Evolutionary conservation across 768 basidiomycete species (phyloP).

Genomic region (Candolleomyces eurysporus): DNA sequence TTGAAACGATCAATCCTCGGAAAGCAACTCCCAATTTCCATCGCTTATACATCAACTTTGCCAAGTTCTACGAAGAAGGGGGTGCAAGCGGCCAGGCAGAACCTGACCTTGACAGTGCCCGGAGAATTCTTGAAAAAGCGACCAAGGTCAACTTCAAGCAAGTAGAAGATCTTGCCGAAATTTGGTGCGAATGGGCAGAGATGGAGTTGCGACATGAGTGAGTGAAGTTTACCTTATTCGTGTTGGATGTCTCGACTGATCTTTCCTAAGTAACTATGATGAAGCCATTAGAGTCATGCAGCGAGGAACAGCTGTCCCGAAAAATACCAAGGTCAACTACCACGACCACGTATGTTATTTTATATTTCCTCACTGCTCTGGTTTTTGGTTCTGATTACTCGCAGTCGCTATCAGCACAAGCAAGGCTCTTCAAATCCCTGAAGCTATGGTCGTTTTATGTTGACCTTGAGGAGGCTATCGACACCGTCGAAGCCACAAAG

Average conservation of each 20-base stretch:
- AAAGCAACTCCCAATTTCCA: constrained; percentile 91
- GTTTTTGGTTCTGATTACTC: background rate
- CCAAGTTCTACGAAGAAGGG: constrained; percentile 97
- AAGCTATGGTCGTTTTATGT: constrained; percentile 99
- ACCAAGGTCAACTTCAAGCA: constrained; percentile 88
- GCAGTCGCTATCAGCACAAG: constrained; percentile 81
- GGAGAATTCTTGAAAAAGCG: constrained; percentile 92
- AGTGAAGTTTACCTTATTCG: constrained; percentile 26
- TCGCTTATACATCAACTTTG: constrained; percentile 90
- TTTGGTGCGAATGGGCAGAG: constrained; percentile 99
- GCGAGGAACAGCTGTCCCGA: constrained; percentile 88
- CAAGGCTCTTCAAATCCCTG: constrained; percentile 92
- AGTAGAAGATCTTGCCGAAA: constrained; percentile 97
- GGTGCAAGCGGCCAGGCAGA: constrained; percentile 80
- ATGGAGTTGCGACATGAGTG: constrained; percentile 96
- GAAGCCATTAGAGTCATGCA: constrained; percentile 96
- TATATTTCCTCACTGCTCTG: background rate
- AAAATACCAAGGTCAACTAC: constrained; percentile 86
- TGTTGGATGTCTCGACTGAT: background rate
- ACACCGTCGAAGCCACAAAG: constrained; percentile 89
- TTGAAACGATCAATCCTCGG: constrained; percentile 84
- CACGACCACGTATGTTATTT: constrained; percentile 79
- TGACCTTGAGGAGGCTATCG: constrained; percentile 96
- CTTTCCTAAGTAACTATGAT: constrained; percentile 82
- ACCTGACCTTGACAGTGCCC: constrained; percentile 76